phyloP scores from a whole-genome alignment of 345 rosid genomes.

The Laguncularia racemosa region DNA sequence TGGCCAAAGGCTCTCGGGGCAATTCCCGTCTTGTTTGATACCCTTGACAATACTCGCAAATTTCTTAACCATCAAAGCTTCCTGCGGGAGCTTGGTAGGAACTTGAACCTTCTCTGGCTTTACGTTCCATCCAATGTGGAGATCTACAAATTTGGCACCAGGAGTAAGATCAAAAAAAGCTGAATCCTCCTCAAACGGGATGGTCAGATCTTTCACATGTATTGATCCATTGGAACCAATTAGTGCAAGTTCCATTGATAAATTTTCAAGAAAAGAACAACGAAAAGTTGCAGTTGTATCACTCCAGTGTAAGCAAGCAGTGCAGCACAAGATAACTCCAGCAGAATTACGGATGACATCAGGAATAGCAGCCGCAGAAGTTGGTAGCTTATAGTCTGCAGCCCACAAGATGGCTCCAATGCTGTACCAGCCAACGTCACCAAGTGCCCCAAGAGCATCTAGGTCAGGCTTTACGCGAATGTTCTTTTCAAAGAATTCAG shows the following conservation, averaged over 20 bases:
- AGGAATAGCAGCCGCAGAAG: conserved; percentile 40
- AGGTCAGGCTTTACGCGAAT: conserved; percentile 39
- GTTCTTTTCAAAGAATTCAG: conserved; percentile 21
- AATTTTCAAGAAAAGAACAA: conserved; percentile 51
- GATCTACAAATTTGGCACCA: conserved; percentile 41
- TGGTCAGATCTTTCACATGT: conserved; percentile 40
- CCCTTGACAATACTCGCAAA: conserved; percentile 32
- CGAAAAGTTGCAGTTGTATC: conserved; percentile 35
- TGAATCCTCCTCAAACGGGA: conserved; percentile 47
- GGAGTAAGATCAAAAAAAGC: conserved; percentile 39
- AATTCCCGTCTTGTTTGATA: conserved; percentile 12
- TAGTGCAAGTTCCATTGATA: conserved; percentile 40
- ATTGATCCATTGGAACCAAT: conserved; percentile 42
- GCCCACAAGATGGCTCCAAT: conserved; percentile 62
- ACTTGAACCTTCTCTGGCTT: conserved; percentile 39
- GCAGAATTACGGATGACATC: conserved; percentile 29
- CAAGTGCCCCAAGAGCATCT: conserved; percentile 55
- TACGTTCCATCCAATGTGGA: conserved; percentile 58
- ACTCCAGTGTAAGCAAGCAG: conserved; percentile 50
- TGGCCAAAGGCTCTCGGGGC: conserved; percentile 41
- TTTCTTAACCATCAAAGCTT: conserved; percentile 53
- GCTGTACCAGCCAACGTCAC: conserved; percentile 67
- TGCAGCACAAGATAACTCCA: conserved; percentile 53
- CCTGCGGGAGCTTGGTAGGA: conserved; percentile 39
- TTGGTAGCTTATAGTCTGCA: conserved; percentile 44